Evolutionary conservation across 2,329 filamentous ascomycete species (phyloP).

Genomic region (Penicillium janthinellum): DNA sequence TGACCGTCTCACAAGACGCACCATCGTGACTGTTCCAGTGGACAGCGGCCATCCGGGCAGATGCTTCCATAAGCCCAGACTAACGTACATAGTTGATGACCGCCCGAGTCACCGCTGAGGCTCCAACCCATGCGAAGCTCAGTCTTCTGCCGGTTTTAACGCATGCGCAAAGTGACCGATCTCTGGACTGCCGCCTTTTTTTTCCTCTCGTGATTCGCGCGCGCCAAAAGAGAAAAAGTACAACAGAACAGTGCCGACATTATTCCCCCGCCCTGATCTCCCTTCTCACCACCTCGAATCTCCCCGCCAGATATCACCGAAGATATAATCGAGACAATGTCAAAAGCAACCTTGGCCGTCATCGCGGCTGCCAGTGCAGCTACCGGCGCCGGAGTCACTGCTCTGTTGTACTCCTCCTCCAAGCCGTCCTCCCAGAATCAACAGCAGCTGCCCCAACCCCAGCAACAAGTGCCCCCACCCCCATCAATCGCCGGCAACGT

Average conservation of each 20-base stretch:
- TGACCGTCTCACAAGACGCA: not conserved
- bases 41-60: not conserved
- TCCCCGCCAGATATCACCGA: not conserved
- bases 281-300: not conserved
- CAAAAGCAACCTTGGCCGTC: conserved; percentile 73
- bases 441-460: conserved; percentile 22
- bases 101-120: not conserved
- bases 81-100: not conserved
- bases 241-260: not conserved
- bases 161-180: not conserved
- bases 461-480: conserved; percentile 36
- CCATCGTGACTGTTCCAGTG: conserved; percentile 14
- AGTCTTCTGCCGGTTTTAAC: not conserved
- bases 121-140: not conserved
- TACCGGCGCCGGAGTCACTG: conserved; percentile 73
- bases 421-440: conserved; percentile 25
- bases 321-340: conserved; percentile 57
- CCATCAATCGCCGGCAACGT: conserved; percentile 27
- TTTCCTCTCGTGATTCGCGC: conserved; percentile 2
- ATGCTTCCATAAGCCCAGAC: not conserved
- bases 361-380: conserved; percentile 76
- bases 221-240: not conserved
- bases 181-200: conserved; percentile 6
- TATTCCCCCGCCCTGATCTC: not conserved
- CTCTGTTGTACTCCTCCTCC: conserved; percentile 67